Evolutionary conservation across 805 yeast species (phyloP).

Genomic region (Saccharomycopsis malanga): DNA sequence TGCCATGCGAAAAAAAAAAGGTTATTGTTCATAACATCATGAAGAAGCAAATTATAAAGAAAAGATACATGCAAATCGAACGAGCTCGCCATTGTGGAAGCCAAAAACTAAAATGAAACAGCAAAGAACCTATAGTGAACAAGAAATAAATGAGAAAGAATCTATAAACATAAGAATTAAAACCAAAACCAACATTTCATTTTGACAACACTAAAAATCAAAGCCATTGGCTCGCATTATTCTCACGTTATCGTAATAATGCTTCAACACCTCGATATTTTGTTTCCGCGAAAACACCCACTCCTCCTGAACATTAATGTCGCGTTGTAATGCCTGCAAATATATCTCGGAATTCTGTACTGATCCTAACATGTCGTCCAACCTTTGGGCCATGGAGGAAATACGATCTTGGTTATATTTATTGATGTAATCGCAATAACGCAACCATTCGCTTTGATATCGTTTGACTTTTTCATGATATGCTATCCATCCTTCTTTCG

Average conservation of each 20-base stretch:
- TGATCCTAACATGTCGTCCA: constrained; percentile 2
- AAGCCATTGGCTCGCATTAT: too few species aligned
- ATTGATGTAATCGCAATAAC: constrained; percentile 4
- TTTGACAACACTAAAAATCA: background rate
- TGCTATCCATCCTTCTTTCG: constrained; percentile 1
- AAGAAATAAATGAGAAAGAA: too few species aligned
- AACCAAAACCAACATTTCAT: background rate
- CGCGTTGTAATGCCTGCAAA: constrained; percentile 2
- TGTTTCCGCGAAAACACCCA: background rate
- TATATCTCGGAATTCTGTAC: constrained; percentile 8
- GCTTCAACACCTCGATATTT: constrained; percentile 14
- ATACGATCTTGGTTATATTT: constrained; percentile 2
- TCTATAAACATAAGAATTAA: too few species aligned
- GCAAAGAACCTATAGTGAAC: too few species aligned
- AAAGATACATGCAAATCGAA: background rate
- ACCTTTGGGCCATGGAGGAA: background rate
- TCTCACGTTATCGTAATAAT: constrained; percentile 7
- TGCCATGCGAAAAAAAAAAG: too few species aligned
- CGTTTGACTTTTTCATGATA: constrained; percentile 4
- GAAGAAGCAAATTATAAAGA: too few species aligned
- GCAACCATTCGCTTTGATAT: constrained; percentile 10
- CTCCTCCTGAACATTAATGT: constrained; percentile 9
- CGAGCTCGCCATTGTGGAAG: background rate
- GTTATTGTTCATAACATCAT: too few species aligned
- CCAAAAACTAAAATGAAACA: too few species aligned